These are phyloP conservation scores for Pedinophyceae sp. DNA, from an alignment of 139 green algal species.

Conservation along the genomic window DNA sequence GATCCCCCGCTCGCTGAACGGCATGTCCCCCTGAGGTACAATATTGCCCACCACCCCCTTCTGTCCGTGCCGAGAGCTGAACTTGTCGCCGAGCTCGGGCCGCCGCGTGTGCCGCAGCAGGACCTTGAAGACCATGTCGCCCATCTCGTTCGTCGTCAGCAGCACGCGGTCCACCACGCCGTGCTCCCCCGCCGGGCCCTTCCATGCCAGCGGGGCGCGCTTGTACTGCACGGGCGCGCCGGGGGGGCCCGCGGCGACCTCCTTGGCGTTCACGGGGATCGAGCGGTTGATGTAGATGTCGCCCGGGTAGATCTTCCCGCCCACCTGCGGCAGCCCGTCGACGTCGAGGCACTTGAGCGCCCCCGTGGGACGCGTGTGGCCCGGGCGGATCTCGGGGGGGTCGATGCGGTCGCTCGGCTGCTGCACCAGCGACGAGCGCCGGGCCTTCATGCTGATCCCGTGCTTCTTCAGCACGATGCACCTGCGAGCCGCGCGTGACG, in stretches of 20 bases:
- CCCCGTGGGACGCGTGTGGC: slow-evolving; percentile 2
- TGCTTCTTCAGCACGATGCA: slow-evolving; percentile 90
- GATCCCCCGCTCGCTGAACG: slow-evolving; percentile 75
- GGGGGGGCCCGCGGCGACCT: slow-evolving; percentile 3
- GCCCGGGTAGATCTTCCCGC: slow-evolving; percentile 57
- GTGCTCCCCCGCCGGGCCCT: slow-evolving; percentile 15
- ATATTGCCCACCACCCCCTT: slow-evolving; percentile 89
- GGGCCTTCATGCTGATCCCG: slow-evolving; percentile 38
- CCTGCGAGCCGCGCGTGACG: too few species aligned
- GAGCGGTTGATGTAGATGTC: slow-evolving; percentile 92
- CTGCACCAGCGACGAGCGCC: too few species aligned
- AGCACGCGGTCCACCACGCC: slow-evolving; percentile 86
- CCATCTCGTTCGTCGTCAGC: slow-evolving; percentile 88
- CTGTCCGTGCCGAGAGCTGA: slow-evolving; percentile 81
- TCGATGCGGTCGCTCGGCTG: slow-evolving; percentile 79
- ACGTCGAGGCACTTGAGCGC: slow-evolving; percentile 53
- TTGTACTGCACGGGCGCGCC: too few species aligned
- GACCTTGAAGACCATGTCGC: slow-evolving; percentile 71
- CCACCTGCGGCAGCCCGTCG: slow-evolving; percentile 74
- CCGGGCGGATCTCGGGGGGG: slow-evolving; percentile 11
- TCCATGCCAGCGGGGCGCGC: slow-evolving; percentile 11
- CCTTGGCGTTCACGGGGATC: slow-evolving; percentile 45
- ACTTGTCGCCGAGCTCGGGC: slow-evolving; percentile 96
- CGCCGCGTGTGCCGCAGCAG: slow-evolving; percentile 79
- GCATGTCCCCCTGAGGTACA: slow-evolving; percentile 78